phyloP scores from a whole-genome alignment of 2,329 filamentous ascomycete genomes.

The Diaporthe vexans region DNA sequence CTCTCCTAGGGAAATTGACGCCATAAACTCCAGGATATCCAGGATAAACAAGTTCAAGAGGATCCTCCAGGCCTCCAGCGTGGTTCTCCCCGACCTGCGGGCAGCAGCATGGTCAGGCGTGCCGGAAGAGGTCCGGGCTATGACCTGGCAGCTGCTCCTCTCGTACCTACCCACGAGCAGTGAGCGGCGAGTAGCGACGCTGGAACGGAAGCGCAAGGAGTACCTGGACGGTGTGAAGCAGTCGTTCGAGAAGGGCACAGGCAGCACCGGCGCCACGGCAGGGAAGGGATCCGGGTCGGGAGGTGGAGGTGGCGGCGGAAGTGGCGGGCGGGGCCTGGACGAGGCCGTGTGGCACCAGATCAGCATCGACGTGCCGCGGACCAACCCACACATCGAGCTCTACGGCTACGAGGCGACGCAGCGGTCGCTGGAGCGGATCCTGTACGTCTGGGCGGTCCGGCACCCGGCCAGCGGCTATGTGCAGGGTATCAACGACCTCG shows the following conservation, averaged over 20 bases:
- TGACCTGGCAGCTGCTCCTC: slow-evolving; percentile 98
- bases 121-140: slow-evolving; percentile 93
- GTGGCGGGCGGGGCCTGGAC: slow-evolving; percentile 76
- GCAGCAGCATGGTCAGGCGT: slow-evolving; percentile 94
- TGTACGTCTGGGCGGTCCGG: slow-evolving; percentile 97
- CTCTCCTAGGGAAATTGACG: slow-evolving; percentile 85
- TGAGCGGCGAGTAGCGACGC: slow-evolving; percentile 87
- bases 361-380: slow-evolving; percentile 96
- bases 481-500: slow-evolving; percentile 97
- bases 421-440: slow-evolving; percentile 90
- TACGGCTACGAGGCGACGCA: slow-evolving; percentile 98
- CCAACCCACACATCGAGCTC: slow-evolving; percentile 94
- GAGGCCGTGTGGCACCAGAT: slow-evolving; percentile 99
- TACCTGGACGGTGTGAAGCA: slow-evolving; percentile 92
- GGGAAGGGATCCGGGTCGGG: slow-evolving; percentile 37
- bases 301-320: slow-evolving; percentile 18
- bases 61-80: slow-evolving; percentile 91
- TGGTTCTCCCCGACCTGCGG: slow-evolving; percentile 86
- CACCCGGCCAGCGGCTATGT: slow-evolving; percentile 98
- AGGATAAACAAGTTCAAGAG: slow-evolving; percentile 99
- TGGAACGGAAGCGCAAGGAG: slow-evolving; percentile 96
- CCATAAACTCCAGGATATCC: slow-evolving; percentile 87
- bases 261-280: slow-evolving; percentile 53
- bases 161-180: slow-evolving; percentile 98
- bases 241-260: slow-evolving; percentile 74